Evolutionary conservation across 2,329 filamentous ascomycete species (phyloP).

Genomic region (Curvularia eragrostidis): DNA sequence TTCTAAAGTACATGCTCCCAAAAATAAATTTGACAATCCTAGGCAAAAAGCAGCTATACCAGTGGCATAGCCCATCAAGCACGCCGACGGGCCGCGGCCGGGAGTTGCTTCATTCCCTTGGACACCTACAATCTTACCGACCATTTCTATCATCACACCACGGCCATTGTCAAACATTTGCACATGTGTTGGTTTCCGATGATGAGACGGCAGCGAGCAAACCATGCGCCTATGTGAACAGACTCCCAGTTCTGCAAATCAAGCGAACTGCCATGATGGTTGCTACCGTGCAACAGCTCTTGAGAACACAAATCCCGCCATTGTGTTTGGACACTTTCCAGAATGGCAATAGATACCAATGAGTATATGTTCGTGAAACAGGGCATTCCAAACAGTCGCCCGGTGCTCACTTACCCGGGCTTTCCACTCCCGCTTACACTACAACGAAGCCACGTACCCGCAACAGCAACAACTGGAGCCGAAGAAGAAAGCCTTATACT

Average conservation of each 20-base stretch:
- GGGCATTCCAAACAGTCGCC: slow-evolving; percentile 7
- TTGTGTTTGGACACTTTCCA: slow-evolving; percentile 6
- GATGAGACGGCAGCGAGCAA: slow-evolving; percentile 5
- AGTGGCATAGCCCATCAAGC: background rate
- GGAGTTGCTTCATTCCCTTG: background rate
- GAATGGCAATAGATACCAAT: slow-evolving; percentile 13
- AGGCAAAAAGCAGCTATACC: background rate
- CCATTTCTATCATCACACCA: background rate
- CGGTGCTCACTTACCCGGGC: slow-evolving; percentile 19
- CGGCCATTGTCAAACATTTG: background rate
- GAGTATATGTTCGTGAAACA: slow-evolving; percentile 30
- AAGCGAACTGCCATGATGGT: slow-evolving; percentile 9
- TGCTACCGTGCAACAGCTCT: background rate
- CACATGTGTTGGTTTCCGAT: background rate
- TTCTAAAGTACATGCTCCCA: slow-evolving; percentile 16
- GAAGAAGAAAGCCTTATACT: background rate
- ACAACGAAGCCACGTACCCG: background rate
- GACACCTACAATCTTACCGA: background rate
- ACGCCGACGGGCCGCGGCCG: slow-evolving; percentile 7
- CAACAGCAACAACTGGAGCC: background rate
- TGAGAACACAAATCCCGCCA: slow-evolving; percentile 7
- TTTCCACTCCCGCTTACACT: slow-evolving; percentile 11
- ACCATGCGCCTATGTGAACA: slow-evolving; percentile 3
- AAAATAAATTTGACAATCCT: slow-evolving; percentile 5
- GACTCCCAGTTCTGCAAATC: slow-evolving; percentile 5